Conservation (phyloP, 78 protist genomes). For the Isochrysis galbana region DNA sequence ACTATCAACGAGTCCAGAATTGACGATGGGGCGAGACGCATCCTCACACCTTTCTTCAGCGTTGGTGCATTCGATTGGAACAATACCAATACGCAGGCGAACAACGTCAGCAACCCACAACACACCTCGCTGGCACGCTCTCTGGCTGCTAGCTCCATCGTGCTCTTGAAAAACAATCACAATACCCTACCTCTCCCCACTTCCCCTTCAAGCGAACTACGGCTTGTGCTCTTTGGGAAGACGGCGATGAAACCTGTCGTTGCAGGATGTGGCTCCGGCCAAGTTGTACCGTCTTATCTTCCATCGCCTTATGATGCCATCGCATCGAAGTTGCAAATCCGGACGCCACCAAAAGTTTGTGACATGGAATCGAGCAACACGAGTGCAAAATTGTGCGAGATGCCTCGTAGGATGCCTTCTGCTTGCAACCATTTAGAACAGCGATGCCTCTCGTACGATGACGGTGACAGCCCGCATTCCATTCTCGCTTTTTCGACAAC, state of each 20-base stretch:
- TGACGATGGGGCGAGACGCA: background rate
- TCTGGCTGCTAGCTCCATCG: conserved; percentile 28
- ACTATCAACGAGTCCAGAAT: background rate
- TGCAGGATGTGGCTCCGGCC: conserved; percentile 44
- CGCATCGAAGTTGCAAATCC: background rate
- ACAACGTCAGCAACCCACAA: conserved; percentile 22
- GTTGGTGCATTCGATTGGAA: conserved; percentile 40
- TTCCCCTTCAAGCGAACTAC: background rate
- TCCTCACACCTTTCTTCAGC: background rate
- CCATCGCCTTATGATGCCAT: background rate
- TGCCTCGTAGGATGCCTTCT: too few species aligned
- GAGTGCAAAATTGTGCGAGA: too few species aligned
- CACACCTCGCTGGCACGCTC: conserved; percentile 24
- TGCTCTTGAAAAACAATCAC: conserved; percentile 53
- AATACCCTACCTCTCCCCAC: background rate
- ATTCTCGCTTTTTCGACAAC: too few species aligned
- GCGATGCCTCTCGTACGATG: too few species aligned
- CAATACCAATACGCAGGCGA: conserved; percentile 1
- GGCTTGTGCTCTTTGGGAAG: conserved; percentile 33
- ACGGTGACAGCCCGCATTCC: too few species aligned
- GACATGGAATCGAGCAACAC: too few species aligned
- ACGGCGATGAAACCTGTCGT: background rate
- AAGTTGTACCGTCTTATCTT: conserved; percentile 1
- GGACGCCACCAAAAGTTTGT: too few species aligned
- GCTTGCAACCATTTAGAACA: too few species aligned